Conservation (phyloP, 768 basidiomycete species). For the Pisolithus orientalis region DNA sequence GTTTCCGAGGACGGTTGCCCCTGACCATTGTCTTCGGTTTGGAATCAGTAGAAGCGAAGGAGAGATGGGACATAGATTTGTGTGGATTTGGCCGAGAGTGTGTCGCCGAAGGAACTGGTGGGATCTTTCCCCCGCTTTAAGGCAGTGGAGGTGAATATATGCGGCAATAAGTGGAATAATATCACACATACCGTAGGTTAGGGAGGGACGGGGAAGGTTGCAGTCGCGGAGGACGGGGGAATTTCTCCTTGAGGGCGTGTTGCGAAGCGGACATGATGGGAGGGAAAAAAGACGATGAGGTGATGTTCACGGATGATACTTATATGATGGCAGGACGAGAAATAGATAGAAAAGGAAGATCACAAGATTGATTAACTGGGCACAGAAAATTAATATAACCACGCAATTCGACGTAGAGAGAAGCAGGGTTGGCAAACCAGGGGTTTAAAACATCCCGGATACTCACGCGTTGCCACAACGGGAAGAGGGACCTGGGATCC, state of each 20-base stretch:
- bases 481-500: constrained; percentile 13
- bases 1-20: constrained; percentile 14
- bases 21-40: constrained; percentile 9
- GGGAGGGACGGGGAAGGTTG: constrained; percentile 67
- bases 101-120: constrained; percentile 25
- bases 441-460: constrained; percentile 13
- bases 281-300: constrained; percentile 17
- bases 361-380: constrained; percentile 22
- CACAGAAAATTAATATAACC: constrained; percentile 28
- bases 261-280: constrained; percentile 24
- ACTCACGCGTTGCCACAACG: constrained; percentile 12
- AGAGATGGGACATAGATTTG: constrained; percentile 15
- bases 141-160: constrained; percentile 12
- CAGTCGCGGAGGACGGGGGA: constrained; percentile 40
- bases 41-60: constrained; percentile 9
- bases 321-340: constrained; percentile 29
- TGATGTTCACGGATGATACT: constrained; percentile 20
- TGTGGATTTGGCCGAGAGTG: constrained; percentile 16
- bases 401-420: constrained; percentile 30
- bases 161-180: neutral
- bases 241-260: constrained; percentile 15
- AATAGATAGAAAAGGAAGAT: constrained; percentile 31
- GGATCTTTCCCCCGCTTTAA: constrained; percentile 18
- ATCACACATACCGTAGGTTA: constrained; percentile 49
- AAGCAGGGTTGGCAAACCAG: constrained; percentile 20